Base-by-base conservation (phyloP, 208 protist genomes). In the Crithidia brevicula region DNA sequence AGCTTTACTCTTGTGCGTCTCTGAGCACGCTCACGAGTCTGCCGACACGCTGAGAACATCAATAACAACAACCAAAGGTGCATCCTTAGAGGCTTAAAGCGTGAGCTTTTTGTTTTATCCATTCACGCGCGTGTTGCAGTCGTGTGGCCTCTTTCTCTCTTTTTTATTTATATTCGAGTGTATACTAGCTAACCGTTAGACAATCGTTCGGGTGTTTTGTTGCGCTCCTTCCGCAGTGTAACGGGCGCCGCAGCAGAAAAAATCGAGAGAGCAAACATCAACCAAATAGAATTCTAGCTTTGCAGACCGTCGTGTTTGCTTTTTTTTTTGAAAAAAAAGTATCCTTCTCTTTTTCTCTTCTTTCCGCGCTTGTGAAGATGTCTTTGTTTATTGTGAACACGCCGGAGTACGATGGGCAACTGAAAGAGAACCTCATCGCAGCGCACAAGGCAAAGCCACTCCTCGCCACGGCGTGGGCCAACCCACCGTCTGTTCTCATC, bases 361-460 rank as follows among this genome's bases (percentile, higher is more conserved):
- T 9, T 23, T 16, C 18, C 28, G 1, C 45, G 31, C 38, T 3
- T 40, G 10, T 16, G 36, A 18, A 10, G 31, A 93, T 96, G 88
- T 78, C 81, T 9, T 71, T 96, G 7, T 94, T 91, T 33, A 83
- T 92, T 56, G 78, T 87, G 18, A 93, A 87, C 70, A 77, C 81
- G 25, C 80, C 85, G 0, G 25, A 63, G 61, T 68, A 88, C 47
- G 86, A 89, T 25, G 91, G 91, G 43, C 43, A 65, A 20, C 73
- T 93, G 9, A 67, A 82, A 33, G 80, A 86, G 49, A 76, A 77
- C 22, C 74, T 88, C 53, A 75, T 96, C 23, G 70, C 49, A 0
- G 42, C 82, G 13, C 91, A 96, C 74, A 64, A 64, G 25, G 57
- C 74, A 5, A 67, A 85, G 31, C 86, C 91, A 13, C 72, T 93